Evolutionary conservation across 2,329 filamentous ascomycete genomes (phyloP).

Genomic region (Xylariomycetidae sp.): DNA sequence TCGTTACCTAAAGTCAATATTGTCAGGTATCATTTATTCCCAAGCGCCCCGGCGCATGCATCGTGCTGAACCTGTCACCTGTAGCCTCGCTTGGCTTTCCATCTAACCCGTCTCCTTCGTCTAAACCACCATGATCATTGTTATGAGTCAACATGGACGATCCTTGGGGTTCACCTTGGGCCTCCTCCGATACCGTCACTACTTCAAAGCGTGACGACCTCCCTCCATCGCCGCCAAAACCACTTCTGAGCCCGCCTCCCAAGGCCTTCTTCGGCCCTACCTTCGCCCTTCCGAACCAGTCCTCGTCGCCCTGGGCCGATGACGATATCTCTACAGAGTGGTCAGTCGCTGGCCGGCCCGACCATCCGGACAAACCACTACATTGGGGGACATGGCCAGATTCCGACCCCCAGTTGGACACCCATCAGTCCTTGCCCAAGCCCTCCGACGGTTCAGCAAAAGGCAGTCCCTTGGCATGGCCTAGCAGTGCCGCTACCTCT

Average conservation of each 20-base stretch:
- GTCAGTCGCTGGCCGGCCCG: slow-evolving; percentile 25
- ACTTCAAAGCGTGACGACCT: slow-evolving; percentile 26
- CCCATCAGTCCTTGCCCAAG: no score
- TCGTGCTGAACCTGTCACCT: no score
- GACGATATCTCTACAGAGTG: slow-evolving; percentile 35
- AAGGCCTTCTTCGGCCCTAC: slow-evolving; percentile 35
- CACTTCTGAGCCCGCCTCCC: slow-evolving; percentile 36
- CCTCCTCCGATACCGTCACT: slow-evolving; percentile 38
- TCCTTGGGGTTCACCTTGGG: slow-evolving; percentile 61
- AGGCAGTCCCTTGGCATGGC: slow-evolving; percentile 36
- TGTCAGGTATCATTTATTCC: no score
- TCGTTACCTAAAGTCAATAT: no score
- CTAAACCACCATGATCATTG: slow-evolving; percentile 24
- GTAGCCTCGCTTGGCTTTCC: no score
- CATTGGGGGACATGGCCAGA: slow-evolving; percentile 30
- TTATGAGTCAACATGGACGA: slow-evolving; percentile 49
- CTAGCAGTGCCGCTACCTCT: slow-evolving; percentile 32
- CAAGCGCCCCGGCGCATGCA: no score
- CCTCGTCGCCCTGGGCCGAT: slow-evolving; percentile 38
- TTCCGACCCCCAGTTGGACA: slow-evolving; percentile 19
- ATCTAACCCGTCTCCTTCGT: no score
- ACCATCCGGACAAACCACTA: slow-evolving; percentile 13
- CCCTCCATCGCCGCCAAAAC: slow-evolving; percentile 25
- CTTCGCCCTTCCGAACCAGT: slow-evolving; percentile 23
- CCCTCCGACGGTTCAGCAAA: slow-evolving; percentile 29